These are phyloP conservation scores for Aspergillus phoenicis DNA, from an alignment of 2,329 filamentous ascomycete species.

Conservation along the genomic window DNA sequence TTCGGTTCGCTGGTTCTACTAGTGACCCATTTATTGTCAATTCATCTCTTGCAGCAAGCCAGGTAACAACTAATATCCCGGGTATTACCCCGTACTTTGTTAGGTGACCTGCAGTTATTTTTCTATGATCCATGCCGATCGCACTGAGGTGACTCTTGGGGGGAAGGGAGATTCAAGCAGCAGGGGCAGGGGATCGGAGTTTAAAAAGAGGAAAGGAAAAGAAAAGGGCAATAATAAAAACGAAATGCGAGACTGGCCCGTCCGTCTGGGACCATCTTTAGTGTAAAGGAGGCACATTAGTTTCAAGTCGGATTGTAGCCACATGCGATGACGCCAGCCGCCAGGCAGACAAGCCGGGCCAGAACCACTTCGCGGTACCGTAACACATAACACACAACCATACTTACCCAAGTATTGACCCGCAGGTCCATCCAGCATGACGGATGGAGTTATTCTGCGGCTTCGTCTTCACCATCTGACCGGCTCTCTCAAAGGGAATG, in stretches of 20 bases:
- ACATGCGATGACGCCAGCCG: slow-evolving; percentile 15
- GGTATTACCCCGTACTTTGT: background rate
- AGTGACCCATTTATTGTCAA: background rate
- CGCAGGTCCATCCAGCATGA: background rate
- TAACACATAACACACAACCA: background rate
- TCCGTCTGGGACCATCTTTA: background rate
- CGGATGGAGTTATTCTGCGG: too few relatives aligned
- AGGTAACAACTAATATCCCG: background rate
- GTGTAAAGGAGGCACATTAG: background rate
- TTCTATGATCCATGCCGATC: slow-evolving; percentile 13
- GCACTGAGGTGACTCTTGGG: background rate
- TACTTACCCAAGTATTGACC: background rate
- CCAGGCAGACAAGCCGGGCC: background rate
- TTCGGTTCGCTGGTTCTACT: background rate
- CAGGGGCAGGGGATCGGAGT: background rate
- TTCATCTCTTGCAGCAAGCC: background rate
- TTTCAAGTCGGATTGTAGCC: slow-evolving; percentile 4
- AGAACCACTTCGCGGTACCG: slow-evolving; percentile 1
- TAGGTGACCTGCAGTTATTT: slow-evolving; percentile 3
- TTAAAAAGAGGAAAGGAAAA: background rate
- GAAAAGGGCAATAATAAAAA: background rate
- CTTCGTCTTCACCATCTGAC: too few relatives aligned
- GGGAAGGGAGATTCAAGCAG: background rate
- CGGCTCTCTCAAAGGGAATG: too few relatives aligned
- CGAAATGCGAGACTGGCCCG: background rate